Base-by-base conservation (phyloP, 495 filamentous ascomycete genomes). In the Evansstolkia leycettana region DNA sequence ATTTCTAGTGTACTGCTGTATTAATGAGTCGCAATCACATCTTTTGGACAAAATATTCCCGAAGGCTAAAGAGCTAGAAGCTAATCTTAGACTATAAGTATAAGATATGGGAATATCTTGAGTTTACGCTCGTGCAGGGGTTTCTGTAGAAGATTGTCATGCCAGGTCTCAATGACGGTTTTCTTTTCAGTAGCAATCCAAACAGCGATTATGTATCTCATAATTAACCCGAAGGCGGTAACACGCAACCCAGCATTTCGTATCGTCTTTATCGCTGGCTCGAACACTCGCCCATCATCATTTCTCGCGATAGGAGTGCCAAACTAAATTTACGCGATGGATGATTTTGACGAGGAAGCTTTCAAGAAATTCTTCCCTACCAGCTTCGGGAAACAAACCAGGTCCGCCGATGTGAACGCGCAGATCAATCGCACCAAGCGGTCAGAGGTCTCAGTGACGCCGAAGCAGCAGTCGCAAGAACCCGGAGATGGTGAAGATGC, bases 361-460 rank as follows among this genome's bases (percentile, higher is more conserved):
- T 75, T 95, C 68, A 80, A 83, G 39, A 69, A 75, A 19, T 90
- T 83, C 55, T 59, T 95, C 30, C 89, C 88, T 1, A 67, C 74
- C 0, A 75, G 84, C 7, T 98, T 98, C 47, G 90, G 90, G 19
- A 93, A 89, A 57, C 80, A 82, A 50, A 62, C 72, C 19, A 78
- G 73, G 47, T 69, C 75, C 34, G 63, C 81, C 34, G 75, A 94
- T 57, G 67, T 92, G 26, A 72, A 76, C 28, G 72, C 76, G 29
- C 86, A 94, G 56, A 76, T 95, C 37, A 73, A 87, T 33, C 76
- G 71, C 41, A 78, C 80, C 39, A 84, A 79, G 57, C 71, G 90
- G 48, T 41, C 51, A 17, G 56, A 64, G 17, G 50, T 58, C 27
- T 53, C 53, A 23, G 50, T 42, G 11, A 52, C 55, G 37, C 35